Percentiles rank a stretch among this genome's conserved stretches.
These are phyloP conservation scores for Myxozyma sirexii DNA, from an alignment of 805 yeast genomes.

Conservation along the genomic window DNA sequence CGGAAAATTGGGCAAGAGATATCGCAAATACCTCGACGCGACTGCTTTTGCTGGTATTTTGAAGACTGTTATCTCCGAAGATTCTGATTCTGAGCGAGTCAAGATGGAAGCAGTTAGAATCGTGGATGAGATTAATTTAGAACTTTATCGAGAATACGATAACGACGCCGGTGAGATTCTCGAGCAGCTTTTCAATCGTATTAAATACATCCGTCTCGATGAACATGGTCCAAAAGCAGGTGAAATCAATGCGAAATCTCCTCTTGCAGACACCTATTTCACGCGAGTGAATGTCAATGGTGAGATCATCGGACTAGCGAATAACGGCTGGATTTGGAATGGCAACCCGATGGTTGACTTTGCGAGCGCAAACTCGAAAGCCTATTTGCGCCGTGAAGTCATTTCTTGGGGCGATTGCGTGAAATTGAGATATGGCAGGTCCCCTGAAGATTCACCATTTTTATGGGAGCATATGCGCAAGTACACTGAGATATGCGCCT, in stretches of 20 bases:
- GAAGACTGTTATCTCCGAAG: conserved; percentile 41
- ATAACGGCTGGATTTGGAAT: conserved; percentile 99
- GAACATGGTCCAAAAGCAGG: conserved; percentile 82
- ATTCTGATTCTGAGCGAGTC: conserved; percentile 44
- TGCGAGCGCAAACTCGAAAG: conserved; percentile 77
- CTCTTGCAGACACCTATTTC: conserved; percentile 85
- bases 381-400: conserved; percentile 87
- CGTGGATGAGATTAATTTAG: conserved; percentile 75
- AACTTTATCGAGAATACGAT: conserved; percentile 73
- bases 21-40: conserved; percentile 57
- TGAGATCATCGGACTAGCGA: conserved; percentile 64
- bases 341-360: conserved; percentile 93
- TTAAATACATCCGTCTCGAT: conserved; percentile 74
- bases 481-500: conserved; percentile 73
- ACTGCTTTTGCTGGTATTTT: conserved; percentile 57
- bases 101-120: conserved; percentile 39
- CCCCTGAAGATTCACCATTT: conserved; percentile 81
- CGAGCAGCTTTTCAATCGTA: conserved; percentile 73
- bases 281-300: conserved; percentile 71
- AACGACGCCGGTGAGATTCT: conserved; percentile 67
- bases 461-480: conserved; percentile 86
- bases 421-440: conserved; percentile 79
- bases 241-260: conserved; percentile 55
- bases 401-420: conserved; percentile 98
- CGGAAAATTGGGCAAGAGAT: conserved; percentile 55